Percentiles rank a stretch among this genome's conserved stretches.
Conservation (phyloP, 2,329 filamentous ascomycete species). For the Teratosphaeria nubilosa region DNA sequence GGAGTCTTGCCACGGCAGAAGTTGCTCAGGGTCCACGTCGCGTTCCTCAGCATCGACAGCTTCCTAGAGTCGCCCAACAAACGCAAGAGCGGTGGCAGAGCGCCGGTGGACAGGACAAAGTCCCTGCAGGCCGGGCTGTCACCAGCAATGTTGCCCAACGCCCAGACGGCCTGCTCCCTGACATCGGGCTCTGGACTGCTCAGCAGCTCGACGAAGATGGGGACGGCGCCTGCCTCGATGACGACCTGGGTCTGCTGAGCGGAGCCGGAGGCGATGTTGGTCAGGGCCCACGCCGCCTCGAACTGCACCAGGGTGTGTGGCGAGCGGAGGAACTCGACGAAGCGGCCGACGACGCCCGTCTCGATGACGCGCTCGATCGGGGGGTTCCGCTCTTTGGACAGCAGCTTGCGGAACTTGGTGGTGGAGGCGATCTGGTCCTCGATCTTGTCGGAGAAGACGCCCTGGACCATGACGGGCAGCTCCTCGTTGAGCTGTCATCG, state of each 20-base stretch:
- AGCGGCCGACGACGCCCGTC: constrained; percentile 92
- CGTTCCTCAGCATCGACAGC: constrained; percentile 97
- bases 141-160: constrained; percentile 94
- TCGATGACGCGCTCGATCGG: constrained; percentile 99
- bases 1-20: constrained; percentile 99
- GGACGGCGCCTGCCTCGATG: constrained; percentile 94
- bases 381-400: constrained; percentile 97
- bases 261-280: constrained; percentile 97
- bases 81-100: constrained; percentile 78
- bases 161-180: constrained; percentile 96
- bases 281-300: constrained; percentile 96
- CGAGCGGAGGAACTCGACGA: constrained; percentile 95
- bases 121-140: constrained; percentile 96
- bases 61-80: constrained; percentile 96
- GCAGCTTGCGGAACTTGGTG: constrained; percentile 94
- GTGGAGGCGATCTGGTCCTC: constrained; percentile 95
- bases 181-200: constrained; percentile 96
- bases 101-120: constrained; percentile 85
- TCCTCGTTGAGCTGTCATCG: constrained; percentile 76
- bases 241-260: constrained; percentile 97
- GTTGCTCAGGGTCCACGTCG: constrained; percentile 98
- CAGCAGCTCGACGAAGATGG: constrained; percentile 94
- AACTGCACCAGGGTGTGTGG: constrained; percentile 98
- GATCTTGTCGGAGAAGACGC: constrained; percentile 98
- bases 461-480: constrained; percentile 93